Base-by-base conservation (phyloP, 306 rosid genomes). In the Prunus mongolica region DNA sequence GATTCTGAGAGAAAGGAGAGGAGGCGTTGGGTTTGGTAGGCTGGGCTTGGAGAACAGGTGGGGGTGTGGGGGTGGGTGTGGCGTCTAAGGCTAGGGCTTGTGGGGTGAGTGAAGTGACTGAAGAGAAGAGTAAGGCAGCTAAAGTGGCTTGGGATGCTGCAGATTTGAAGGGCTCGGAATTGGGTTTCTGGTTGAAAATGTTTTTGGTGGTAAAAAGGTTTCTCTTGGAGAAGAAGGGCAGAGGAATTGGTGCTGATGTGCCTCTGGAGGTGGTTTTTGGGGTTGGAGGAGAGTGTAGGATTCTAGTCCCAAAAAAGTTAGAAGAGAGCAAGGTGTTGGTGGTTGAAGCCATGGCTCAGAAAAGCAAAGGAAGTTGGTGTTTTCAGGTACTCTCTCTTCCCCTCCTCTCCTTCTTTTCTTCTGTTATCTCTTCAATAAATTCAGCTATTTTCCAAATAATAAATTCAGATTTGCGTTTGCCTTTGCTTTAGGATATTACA, bases 1-100 rank as follows among this genome's bases (percentile, higher is more conserved):
- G 82, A 56, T 79, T 89, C 72, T 88, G 91, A 3, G 96, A 82
- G 64, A 95, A 95, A 6, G 96, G 92, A 0, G 97, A 64, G n/a
- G 38, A 6, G 2, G 87, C 77, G 64, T 67, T 86, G 2, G 79
- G 73, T 57, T 81, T 77, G 76, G 73, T 65, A 51, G 75, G 91
- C 56, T 86, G 97, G 25, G 97, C 87, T 83, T 91, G 86, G 58
- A 89, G 56, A 3, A 86, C 90, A 0, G 84, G 82, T 1, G 90
- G 84, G 6, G 93, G 69, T 3, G 85, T 51, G 27, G 82, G 81
- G 4, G 91, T 83, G 19, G 89, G 84, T 3, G 81, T 18, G 73
- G 75, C 81, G 57, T 92, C 97, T 8, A 79, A 20, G 3, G 96
- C 98, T 6, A 89, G 54, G 58, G 93, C 92, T 46, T 78, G 93